Base-by-base conservation (phyloP, 257 asterid species). In the Solanum paucissectum region DNA sequence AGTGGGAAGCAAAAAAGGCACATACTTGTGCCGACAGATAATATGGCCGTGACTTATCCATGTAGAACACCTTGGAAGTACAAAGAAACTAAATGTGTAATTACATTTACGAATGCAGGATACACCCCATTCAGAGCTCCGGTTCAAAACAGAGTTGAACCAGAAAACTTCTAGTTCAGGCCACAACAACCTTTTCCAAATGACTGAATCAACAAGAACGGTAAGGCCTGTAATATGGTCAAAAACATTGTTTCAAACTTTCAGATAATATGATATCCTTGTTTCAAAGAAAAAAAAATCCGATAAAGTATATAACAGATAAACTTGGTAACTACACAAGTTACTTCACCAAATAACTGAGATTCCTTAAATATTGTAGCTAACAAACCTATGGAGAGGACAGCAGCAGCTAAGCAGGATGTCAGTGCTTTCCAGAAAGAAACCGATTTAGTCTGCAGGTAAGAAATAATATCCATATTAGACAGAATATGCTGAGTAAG, bases 61-160 rank as follows among this genome's bases (percentile, higher is more conserved):
- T n/a, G 69, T 36, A 32, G 25, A 44, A 55, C 71, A 52, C 38
- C 42, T 71, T 38, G 29, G 33, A 81, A 74, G 82, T 77, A 34
- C 85, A 77, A 27, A 85, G 33, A 73, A 85, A 87, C 71, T 72
- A 87, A 79, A 83, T 64, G 71, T 25, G 72, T 27, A 72, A 77
- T 46, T 33, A 46, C 32, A 86, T 72, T 73, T 52, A 27, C 27
- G 40, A 49, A 71, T 23, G 82, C 87, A 97, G 98, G 99, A 97
- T 97, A 97, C 99, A 89, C 99, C 99, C 99, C 99, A 97, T 89
- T 97, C 99, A 55, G 99, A 96, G 93, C 99, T 96, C 84, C 96
- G 93, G 89, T 97, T 97, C 91, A 97, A 92, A 79, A 97, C 96
- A 2, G 99, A 96, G 92, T 97, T 97, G 93, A 97, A 97, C 99